phyloP scores from a whole-genome alignment of 2,329 filamentous ascomycete genomes.

The Ilyonectria destructans region DNA sequence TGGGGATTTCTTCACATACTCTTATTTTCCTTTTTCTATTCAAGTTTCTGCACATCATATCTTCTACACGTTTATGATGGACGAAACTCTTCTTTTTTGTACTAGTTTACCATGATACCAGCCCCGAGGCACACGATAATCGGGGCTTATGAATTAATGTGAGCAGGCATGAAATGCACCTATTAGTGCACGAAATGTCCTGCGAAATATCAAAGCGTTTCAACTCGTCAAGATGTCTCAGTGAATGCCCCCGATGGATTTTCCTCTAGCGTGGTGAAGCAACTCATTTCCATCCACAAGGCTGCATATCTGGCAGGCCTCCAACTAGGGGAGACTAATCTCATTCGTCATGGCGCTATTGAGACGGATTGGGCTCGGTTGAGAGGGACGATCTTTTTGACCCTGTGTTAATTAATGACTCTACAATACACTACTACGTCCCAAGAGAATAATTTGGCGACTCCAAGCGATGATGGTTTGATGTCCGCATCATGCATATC shows the following conservation, averaged over 20 bases:
- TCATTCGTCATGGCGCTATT: background rate
- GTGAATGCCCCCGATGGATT: background rate
- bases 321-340: constrained; percentile 6
- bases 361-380: background rate
- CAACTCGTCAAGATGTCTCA: background rate
- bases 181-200: background rate
- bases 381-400: background rate
- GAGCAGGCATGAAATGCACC: constrained; percentile 6
- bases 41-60: constrained; percentile 12
- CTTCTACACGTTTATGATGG: background rate
- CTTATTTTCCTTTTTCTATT: background rate
- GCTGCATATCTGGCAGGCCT: constrained; percentile 3
- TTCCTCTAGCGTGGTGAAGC: background rate
- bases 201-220: constrained; percentile 7
- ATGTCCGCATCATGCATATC: background rate
- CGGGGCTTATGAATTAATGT: constrained; percentile 25
- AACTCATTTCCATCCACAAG: background rate
- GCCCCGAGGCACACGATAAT: constrained; percentile 21
- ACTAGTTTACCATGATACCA: constrained; percentile 10
- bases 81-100: constrained; percentile 18
- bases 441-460: background rate
- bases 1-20: constrained; percentile 11
- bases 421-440: background rate
- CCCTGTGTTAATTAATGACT: background rate
- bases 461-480: background rate